These are phyloP conservation scores for Torulaspora gathmanii DNA, from an alignment of 805 yeast species.

Conservation along the genomic window DNA sequence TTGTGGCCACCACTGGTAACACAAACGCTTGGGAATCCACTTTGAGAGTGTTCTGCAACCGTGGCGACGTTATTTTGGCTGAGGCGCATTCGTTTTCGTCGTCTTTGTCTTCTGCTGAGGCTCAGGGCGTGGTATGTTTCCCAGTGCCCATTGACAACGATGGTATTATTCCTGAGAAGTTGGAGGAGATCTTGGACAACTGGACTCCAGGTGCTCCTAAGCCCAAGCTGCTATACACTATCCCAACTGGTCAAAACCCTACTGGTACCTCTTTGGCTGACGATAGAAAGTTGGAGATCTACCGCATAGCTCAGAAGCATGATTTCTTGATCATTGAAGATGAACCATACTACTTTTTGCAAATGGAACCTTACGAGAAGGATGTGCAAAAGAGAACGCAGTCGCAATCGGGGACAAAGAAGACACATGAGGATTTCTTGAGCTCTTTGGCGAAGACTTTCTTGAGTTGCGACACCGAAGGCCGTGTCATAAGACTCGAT, in stretches of 20 bases:
- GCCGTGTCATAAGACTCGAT: slow-evolving; percentile 84
- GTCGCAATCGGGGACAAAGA: slow-evolving; percentile 19
- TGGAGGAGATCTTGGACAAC: slow-evolving; percentile 54
- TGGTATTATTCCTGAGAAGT: slow-evolving; percentile 71
- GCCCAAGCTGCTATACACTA: slow-evolving; percentile 85
- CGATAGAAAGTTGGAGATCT: slow-evolving; percentile 74
- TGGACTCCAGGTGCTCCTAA: slow-evolving; percentile 64
- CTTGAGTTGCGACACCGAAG: slow-evolving; percentile 72
- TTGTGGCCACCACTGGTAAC: slow-evolving; percentile 71
- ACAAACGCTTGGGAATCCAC: slow-evolving; percentile 87
- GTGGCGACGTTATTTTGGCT: slow-evolving; percentile 77
- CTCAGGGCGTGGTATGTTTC: slow-evolving; percentile 60
- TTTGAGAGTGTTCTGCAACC: slow-evolving; percentile 67
- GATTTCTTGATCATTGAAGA: slow-evolving; percentile 88
- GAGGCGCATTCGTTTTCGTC: slow-evolving; percentile 83
- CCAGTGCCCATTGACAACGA: slow-evolving; percentile 74
- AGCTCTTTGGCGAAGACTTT: slow-evolving; percentile 69
- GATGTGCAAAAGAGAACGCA: slow-evolving; percentile 38
- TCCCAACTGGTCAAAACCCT: slow-evolving; percentile 97
- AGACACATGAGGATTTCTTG: slow-evolving; percentile 60
- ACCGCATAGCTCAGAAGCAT: slow-evolving; percentile 74
- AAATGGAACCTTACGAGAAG: slow-evolving; percentile 72
- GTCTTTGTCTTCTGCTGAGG: slow-evolving; percentile 75
- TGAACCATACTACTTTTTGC: slow-evolving; percentile 96
- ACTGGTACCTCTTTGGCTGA: slow-evolving; percentile 79